These are phyloP conservation scores for Pseudozyma pruni DNA, from an alignment of 1,284 basidiomycete genomes.

Conservation along the genomic window DNA sequence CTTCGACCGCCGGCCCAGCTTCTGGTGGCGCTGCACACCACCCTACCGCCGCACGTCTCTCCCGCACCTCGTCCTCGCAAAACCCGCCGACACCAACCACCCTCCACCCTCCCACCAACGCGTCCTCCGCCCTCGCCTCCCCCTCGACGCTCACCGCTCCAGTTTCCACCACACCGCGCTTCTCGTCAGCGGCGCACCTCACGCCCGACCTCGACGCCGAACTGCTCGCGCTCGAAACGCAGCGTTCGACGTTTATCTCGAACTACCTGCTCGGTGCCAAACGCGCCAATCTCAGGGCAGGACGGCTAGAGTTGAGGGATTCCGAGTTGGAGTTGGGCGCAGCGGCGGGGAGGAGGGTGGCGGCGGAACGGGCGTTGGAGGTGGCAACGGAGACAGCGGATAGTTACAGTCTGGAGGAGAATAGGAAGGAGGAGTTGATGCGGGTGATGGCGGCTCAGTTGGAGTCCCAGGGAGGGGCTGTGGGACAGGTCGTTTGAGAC, in stretches of 20 bases:
- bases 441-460: constrained; percentile 14
- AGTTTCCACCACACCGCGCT: constrained; percentile 3
- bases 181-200: constrained; percentile 18
- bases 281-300: neutral
- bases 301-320: constrained; percentile 7
- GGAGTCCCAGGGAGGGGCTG: too few relatives aligned
- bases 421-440: constrained; percentile 36
- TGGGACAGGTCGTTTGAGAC: neutral
- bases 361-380: constrained; percentile 25
- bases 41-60: constrained; percentile 14
- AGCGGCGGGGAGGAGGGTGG: neutral
- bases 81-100: constrained; percentile 11
- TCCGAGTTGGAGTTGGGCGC: constrained; percentile 17
- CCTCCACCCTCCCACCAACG: constrained; percentile 12
- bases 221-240: constrained; percentile 17
- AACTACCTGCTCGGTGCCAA: constrained; percentile 17
- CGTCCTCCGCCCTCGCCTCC: constrained; percentile 1
- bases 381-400: constrained; percentile 35
- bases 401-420: constrained; percentile 42
- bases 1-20: constrained; percentile 15
- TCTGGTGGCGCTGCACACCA: neutral
- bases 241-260: constrained; percentile 12
- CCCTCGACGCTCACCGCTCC: constrained; percentile 11
- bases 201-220: constrained; percentile 38
- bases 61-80: constrained; percentile 38